Evolutionary conservation across 768 basidiomycete genomes (phyloP), one percentile per base, ranked within the genome.

Genomic region (Lactarius pseudohatsudake): DNA sequence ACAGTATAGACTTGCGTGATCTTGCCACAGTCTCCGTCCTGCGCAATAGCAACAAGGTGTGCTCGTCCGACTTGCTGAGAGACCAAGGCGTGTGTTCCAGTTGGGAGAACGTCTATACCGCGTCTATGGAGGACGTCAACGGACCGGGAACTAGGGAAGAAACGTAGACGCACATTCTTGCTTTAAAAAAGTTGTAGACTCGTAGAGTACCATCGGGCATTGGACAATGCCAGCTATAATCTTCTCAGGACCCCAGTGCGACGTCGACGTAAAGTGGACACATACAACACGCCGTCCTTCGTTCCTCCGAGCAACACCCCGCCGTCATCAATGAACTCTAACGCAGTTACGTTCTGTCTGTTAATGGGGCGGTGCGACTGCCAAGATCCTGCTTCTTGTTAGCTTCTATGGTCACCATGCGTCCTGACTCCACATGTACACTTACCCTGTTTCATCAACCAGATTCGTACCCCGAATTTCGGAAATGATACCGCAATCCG

Each of bases 291-390:
- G 13, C 89, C 89, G 70, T 90, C 88, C 61, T 80, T 81, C 34
- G 89, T 89, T 2, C 88, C 89, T 0, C 89, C 88, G 28, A 90
- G 76, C 55, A 90, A 76, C 57, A 84, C 86, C 43, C 80, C 79
- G 0, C 89, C 89, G 38, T 84, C 84, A 28, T 86, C 82, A 10
- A 88, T 79, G 72, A 90, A 89, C 70, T 79, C 80, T 65, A 90
- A 80, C 4, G 83, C 81, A 9, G 86, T 86, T 57, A 89, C 86
- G 62, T 88, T 86, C 68, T 83, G 84, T 61, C 87, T 81, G 62
- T 82, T 69, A 63, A 90, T 89, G 57, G 86, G 83, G 62, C 88
- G 81, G 65, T 90, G 86, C 1, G 80, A 75, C 66, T 84, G 81
- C 89, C 88, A 90, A 30, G 81, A 81, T 16, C 85, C 88, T 89